Base-by-base conservation (phyloP, 1,139 yeast species). In the Candida sp. region DNA sequence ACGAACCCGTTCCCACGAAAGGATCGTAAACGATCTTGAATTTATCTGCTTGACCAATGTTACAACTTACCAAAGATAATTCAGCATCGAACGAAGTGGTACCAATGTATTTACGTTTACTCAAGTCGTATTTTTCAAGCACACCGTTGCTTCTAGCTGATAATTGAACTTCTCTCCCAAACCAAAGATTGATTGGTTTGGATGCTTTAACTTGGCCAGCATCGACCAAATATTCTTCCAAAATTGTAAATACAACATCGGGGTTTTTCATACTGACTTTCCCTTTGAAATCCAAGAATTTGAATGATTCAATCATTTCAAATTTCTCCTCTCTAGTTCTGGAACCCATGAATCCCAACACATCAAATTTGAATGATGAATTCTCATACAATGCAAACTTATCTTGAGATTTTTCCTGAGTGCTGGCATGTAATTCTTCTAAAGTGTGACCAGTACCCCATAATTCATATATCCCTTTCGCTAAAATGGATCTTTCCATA, bases 61-160 rank as follows among this genome's bases (percentile, higher is more conserved):
- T 93, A 58, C 96, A 87, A 15, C 95, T 83, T 12, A 90, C 85
- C 40, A 91, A 64, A 0, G 97, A 82, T 49, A 85, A 66, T 55
- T 85, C 95, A 0, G 97, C 96, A 54, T 93, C 99, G 64, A 93
- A 93, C 8, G 97, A 87, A 0, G 99, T 93, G 11, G 99, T 93
- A 1, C 99, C 99, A 48, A 90, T 91, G 57, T 87, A 90, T 43
- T 82, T 84, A 56, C 99, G 77, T 53, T 84, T 82, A 58, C 84
- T 86, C 51, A 93, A 73, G 58, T 91, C 97, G 54, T 86, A 88
- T 45, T 72, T 77, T 53, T 91, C 98, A 47, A 89, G 72, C 3
- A 82, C 73, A 34, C 77, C 81, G 15, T 66, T 61, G 2, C 77
- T 63, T 55, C 99, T 75, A 30, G 84, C 83, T 50, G 93, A 79